A percentile compares a stretch with the other conserved stretches of the same genome.
Evolutionary conservation across 208 protist species (phyloP).

Genomic region (Leishmania lainsoni): DNA sequence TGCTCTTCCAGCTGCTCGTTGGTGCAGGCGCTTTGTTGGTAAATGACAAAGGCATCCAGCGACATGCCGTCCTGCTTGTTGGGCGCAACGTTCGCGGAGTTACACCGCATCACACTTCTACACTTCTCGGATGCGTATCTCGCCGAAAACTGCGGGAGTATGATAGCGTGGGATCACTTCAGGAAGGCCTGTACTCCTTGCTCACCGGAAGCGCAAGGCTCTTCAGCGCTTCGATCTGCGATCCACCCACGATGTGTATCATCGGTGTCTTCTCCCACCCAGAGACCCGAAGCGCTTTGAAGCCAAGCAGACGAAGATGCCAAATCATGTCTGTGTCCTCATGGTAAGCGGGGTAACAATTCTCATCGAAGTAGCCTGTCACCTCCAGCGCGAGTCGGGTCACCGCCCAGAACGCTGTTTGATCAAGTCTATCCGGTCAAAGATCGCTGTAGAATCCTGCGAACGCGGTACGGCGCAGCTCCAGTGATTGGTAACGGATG

Average conservation of each 20-base stretch:
- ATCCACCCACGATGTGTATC: conserved; percentile 10
- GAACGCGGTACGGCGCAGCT: conserved; percentile 1
- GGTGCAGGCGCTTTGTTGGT: not conserved
- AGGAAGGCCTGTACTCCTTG: not conserved
- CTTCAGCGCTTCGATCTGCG: not conserved
- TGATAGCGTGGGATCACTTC: not conserved
- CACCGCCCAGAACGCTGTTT: conserved; percentile 19
- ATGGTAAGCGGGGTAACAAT: conserved; percentile 44
- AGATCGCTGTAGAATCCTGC: not conserved
- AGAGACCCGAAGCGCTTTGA: not conserved
- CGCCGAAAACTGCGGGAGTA: not conserved
- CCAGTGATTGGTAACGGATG: conserved; percentile 31
- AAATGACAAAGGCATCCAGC: not conserved
- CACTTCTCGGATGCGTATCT: not conserved
- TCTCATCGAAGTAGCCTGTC: conserved; percentile 53
- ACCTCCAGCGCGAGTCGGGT: conserved; percentile 34
- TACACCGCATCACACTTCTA: not conserved
- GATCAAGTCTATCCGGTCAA: conserved; percentile 11
- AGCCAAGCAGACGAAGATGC: conserved; percentile 24
- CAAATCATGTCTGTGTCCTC: conserved; percentile 36
- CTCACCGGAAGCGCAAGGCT: not conserved
- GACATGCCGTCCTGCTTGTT: not conserved
- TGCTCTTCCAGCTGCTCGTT: not conserved
- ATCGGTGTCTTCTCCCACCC: not conserved
- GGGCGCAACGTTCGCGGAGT: not conserved